These are phyloP conservation scores for Pseudoneurospora amorphoporcata DNA, from an alignment of 495 filamentous ascomycete genomes.

Conservation along the genomic window DNA sequence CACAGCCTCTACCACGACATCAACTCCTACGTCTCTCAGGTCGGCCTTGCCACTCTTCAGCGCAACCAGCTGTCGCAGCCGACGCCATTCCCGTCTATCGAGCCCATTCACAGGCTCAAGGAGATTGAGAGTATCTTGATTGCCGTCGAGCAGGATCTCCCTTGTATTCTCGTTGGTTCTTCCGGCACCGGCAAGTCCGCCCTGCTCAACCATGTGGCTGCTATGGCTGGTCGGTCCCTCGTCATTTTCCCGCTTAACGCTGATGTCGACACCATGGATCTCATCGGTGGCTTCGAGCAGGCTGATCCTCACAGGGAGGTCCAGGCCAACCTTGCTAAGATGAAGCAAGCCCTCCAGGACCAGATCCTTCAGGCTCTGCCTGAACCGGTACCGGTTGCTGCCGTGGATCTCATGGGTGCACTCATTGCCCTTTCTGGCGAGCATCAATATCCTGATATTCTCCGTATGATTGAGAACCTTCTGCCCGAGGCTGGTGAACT, in stretches of 20 bases:
- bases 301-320: conserved; percentile 65
- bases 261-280: conserved; percentile 92
- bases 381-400: conserved; percentile 29
- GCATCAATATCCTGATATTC: conserved; percentile 19
- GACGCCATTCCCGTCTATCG: conserved; percentile 42
- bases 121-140: conserved; percentile 79
- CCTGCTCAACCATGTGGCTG: conserved; percentile 68
- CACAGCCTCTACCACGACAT: conserved; percentile 58
- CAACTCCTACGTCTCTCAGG: conserved; percentile 46
- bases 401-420: conserved; percentile 31
- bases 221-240: conserved; percentile 58
- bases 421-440: conserved; percentile 23
- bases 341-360: conserved; percentile 44
- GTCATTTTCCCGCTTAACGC: conserved; percentile 76
- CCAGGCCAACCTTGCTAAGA: conserved; percentile 41
- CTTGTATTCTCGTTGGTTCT: conserved; percentile 77
- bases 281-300: conserved; percentile 95
- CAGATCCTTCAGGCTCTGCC: conserved; percentile 43
- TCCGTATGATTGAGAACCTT: conserved; percentile 22
- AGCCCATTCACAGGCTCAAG: conserved; percentile 47
- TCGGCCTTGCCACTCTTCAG: conserved; percentile 63
- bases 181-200: conserved; percentile 81
- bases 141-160: conserved; percentile 75
- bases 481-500: conserved; percentile 19
- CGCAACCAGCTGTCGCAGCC: conserved; percentile 49